Evolutionary conservation across 164 flowering plant genomes (phyloP).

Genomic region (Vitis cinerea): DNA sequence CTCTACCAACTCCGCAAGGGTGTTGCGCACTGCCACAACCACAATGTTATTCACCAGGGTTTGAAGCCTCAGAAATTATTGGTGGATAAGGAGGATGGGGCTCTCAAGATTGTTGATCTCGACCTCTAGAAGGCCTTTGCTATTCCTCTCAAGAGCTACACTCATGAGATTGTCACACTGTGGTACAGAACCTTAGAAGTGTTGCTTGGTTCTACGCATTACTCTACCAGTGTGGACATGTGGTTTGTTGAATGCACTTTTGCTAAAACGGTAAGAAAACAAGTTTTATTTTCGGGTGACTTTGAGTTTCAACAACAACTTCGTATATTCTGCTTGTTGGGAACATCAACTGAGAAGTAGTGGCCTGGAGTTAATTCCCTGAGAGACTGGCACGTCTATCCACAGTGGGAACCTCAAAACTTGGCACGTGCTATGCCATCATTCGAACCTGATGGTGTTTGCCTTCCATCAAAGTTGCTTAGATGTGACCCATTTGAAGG

Average conservation of each 20-base stretch:
- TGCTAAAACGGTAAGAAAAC: conserved; percentile 90
- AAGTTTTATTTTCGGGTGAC: conserved; percentile 94
- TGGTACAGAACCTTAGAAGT: conserved; percentile 99
- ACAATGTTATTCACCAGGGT: conserved; percentile 91
- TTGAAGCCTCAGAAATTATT: conserved; percentile 93
- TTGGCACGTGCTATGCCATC: conserved; percentile 79
- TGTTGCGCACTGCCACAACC: conserved; percentile 88
- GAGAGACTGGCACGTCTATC: conserved; percentile 91
- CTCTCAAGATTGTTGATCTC: conserved; percentile 92
- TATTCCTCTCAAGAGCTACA: conserved; percentile 92
- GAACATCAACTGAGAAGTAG: conserved; percentile 77
- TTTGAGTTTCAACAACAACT: conserved; percentile 96
- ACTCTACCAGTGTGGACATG: conserved; percentile 92
- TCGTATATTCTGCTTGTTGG: conserved; percentile 53
- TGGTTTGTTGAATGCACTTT: conserved; percentile 98
- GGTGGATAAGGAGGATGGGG: conserved; percentile 82
- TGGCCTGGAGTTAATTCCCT: conserved; percentile 93
- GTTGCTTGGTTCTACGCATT: conserved; percentile 79
- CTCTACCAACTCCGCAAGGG: conserved; percentile 88
- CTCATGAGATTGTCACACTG: conserved; percentile 96
- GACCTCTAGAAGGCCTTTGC: conserved; percentile 93
- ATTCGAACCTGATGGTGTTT: conserved; percentile 75
- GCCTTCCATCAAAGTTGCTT: conserved; percentile 49
- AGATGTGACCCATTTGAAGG: conserved; percentile 43
- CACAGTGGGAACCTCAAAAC: conserved; percentile 89